These are phyloP conservation scores for Entamoeba dispar DNA, from an alignment of 208 protist genomes.

Conservation along the genomic window DNA sequence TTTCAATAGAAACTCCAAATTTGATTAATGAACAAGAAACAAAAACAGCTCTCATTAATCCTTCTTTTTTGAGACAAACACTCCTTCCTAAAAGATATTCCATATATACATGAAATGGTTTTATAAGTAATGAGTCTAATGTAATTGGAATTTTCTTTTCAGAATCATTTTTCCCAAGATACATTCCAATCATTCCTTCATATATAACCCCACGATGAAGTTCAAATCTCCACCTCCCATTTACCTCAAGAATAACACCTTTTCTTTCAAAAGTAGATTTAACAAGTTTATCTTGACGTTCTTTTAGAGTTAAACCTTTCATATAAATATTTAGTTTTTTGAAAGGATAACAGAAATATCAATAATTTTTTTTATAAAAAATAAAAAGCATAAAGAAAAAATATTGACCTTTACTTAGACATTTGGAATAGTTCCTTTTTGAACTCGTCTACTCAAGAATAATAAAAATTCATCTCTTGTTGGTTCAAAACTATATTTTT, in stretches of 20 bases:
- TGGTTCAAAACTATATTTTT: not conserved
- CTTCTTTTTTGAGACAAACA: not conserved
- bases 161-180: not conserved
- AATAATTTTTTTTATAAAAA: too few species aligned
- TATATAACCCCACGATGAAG: not conserved
- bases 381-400: too few species aligned
- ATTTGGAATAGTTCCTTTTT: not conserved
- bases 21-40: not conserved
- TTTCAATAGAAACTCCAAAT: not conserved
- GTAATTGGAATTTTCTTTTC: not conserved
- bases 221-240: not conserved
- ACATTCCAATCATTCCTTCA: not conserved
- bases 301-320: too few species aligned
- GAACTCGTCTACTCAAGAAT: not conserved
- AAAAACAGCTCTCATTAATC: not conserved
- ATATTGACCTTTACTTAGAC: too few species aligned
- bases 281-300: too few species aligned
- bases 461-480: not conserved
- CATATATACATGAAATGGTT: not conserved
- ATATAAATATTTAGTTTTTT: too few species aligned
- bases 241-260: not conserved
- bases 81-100: not conserved
- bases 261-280: too few species aligned
- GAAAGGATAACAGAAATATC: too few species aligned
- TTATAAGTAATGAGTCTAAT: not conserved